phyloP scores from a whole-genome alignment of 2,329 filamentous ascomycete genomes.

The Teratosphaeria pseudoeucalypti region DNA sequence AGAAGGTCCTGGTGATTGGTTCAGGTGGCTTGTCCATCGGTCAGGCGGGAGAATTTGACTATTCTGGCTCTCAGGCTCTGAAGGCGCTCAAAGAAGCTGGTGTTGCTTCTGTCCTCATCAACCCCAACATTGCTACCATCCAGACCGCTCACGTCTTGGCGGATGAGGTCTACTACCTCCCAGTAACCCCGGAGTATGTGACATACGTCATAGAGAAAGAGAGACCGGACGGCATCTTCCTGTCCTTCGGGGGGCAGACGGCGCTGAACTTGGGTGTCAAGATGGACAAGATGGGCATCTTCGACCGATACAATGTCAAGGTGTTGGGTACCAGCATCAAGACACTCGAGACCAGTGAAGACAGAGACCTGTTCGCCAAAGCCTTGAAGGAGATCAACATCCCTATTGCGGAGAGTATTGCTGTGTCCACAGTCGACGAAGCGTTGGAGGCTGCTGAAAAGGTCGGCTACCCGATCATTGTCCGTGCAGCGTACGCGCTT shows the following conservation, averaged over 20 bases:
- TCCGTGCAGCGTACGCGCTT: conserved; percentile 90
- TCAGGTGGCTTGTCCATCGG: conserved; percentile 93
- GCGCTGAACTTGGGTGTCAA: conserved; percentile 92
- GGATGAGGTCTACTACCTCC: conserved; percentile 96
- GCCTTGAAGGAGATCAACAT: conserved; percentile 96
- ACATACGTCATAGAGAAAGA: conserved; percentile 95
- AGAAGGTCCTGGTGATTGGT: conserved; percentile 95
- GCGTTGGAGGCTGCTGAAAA: conserved; percentile 76
- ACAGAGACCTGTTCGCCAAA: conserved; percentile 91
- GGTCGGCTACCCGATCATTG: conserved; percentile 94
- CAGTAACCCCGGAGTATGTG: conserved; percentile 95
- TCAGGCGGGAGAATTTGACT: conserved; percentile 96
- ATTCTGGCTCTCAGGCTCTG: conserved; percentile 91
- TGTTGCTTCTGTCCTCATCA: conserved; percentile 83
- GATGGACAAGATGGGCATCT: conserved; percentile 92
- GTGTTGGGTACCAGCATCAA: conserved; percentile 91
- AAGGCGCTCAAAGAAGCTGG: conserved; percentile 96
- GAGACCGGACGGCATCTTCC: conserved; percentile 89
- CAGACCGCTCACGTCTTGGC: conserved; percentile 94
- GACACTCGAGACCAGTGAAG: conserved; percentile 88
- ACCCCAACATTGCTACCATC: conserved; percentile 97
- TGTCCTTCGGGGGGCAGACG: conserved; percentile 95
- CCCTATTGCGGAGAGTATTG: conserved; percentile 91
- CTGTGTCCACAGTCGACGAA: conserved; percentile 82
- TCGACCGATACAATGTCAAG: conserved; percentile 89